Percentiles rank a stretch among this genome's conserved stretches.
phyloP scores from a whole-genome alignment of 2,329 filamentous ascomycete species.

The Claviceps pusilla region DNA sequence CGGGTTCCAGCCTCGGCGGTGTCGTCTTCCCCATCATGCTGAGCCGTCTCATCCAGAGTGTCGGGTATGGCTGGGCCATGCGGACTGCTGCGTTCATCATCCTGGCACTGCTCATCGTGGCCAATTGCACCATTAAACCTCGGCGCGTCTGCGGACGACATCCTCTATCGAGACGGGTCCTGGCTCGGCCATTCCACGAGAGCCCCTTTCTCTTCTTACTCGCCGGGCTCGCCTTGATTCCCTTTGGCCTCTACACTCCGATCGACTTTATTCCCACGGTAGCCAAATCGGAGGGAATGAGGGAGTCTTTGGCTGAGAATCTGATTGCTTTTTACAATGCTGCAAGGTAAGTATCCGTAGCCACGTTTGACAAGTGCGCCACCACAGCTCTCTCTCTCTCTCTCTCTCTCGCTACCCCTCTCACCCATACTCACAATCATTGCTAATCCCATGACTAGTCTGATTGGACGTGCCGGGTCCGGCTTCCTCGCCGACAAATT shows the following conservation, averaged over 20 bases:
- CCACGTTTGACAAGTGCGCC: background rate
- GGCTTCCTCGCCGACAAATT: slow-evolving; percentile 12
- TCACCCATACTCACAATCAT: background rate
- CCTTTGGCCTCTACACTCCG: slow-evolving; percentile 17
- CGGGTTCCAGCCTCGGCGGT: slow-evolving; percentile 23
- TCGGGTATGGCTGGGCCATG: slow-evolving; percentile 27
- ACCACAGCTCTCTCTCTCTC: background rate
- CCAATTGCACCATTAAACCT: slow-evolving; percentile 20
- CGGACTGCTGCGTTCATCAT: slow-evolving; percentile 24
- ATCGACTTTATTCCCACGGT: slow-evolving; percentile 14
- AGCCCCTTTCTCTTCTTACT: slow-evolving; percentile 12
- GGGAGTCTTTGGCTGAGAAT: slow-evolving; percentile 9
- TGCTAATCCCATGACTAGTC: slow-evolving; percentile 5
- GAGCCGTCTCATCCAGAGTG: slow-evolving; percentile 16
- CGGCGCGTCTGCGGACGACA: slow-evolving; percentile 3
- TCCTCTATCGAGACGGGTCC: background rate
- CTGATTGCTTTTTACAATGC: slow-evolving; percentile 13
- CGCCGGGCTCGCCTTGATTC: slow-evolving; percentile 14
- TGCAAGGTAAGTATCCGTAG: slow-evolving; percentile 5
- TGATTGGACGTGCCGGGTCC: slow-evolving; percentile 11
- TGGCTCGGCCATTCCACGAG: slow-evolving; percentile 12
- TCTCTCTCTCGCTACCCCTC: too few species aligned
- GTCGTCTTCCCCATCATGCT: slow-evolving; percentile 28
- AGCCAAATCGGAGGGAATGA: slow-evolving; percentile 8
- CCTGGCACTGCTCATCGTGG: slow-evolving; percentile 17